Evolutionary conservation across 2,329 filamentous ascomycete genomes (phyloP), one percentile per base, ranked within the genome.

Genomic region (Drechmeria coniospora): DNA sequence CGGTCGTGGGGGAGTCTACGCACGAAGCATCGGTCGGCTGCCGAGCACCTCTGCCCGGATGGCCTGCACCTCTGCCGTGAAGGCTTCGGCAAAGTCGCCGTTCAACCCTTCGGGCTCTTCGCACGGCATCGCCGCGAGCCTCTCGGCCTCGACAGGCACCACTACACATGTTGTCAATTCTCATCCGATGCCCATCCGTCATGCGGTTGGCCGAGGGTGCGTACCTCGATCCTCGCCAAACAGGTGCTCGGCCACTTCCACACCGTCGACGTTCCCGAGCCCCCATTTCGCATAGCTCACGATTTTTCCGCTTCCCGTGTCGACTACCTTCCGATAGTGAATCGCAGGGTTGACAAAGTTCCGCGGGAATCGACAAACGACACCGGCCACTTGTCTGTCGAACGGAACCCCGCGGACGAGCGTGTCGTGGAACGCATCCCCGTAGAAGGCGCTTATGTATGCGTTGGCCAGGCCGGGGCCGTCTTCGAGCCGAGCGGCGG

Each of bases 401-500:
- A 27, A 15, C 10, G 25, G 25, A 7, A 27, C 25, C n/a, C 15
- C 18, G 5, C 8, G 25, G n/a, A 27, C 6, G 6, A 12, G 17
- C 6, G 25, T 21, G n/a, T 27, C 25, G 18, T 27, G 25, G 14
- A 27, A 27, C 5, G 25, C 17, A 14, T 27, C 25, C 4, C 25
- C 25, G 4, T 15, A 27, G 25, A 27, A 27, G 10, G 25, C 25
- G 19, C 25, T 27, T 17, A 27, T 21, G 25, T 21, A 27, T 14
- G 25, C 18, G 11, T 27, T 27, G 18, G 25, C 25, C 5, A 27
- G 12, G 14, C 12, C 25, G 9, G 19, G 25, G 17, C 25, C 32
- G 9, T 31, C 31, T 14, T 23, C 28, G 3, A 28, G 25, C 8
- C 30, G 30, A 10, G 30, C 28, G 11, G 27, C 33, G n/a, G 26